A percentile compares a stretch with the other conserved stretches of the same genome.
phyloP scores from a whole-genome alignment of 1,139 yeast species.

The Geotrichum bryndzae region DNA sequence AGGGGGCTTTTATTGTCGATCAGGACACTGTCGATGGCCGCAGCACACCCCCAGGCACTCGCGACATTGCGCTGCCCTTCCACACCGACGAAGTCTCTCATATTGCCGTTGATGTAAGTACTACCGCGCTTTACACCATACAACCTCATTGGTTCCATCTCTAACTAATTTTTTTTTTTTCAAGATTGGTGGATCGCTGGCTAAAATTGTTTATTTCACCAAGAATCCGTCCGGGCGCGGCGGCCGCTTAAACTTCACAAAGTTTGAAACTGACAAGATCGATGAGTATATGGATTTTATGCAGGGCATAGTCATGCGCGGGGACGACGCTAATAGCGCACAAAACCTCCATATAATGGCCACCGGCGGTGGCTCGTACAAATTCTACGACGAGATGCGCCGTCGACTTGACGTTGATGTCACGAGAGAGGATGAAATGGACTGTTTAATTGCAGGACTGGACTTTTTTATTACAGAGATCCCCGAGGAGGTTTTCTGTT shows the following conservation, averaged over 20 bases:
- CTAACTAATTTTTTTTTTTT: conserved; percentile 26
- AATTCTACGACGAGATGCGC: conserved; percentile 64
- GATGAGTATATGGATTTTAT: conserved; percentile 65
- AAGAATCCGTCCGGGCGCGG: conserved; percentile 46
- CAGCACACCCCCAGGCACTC: conserved; percentile 34
- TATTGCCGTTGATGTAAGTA: conserved; percentile 48
- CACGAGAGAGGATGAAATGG: conserved; percentile 82
- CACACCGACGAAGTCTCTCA: conserved; percentile 54
- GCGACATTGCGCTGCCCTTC: conserved; percentile 58
- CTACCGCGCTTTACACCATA: too few species aligned
- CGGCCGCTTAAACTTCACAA: conserved; percentile 74
- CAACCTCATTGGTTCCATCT: too few species aligned
- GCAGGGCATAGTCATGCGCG: conserved; percentile 44
- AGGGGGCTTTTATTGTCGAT: conserved; percentile 45
- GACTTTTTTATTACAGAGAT: conserved; percentile 88
- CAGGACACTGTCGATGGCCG: conserved; percentile 37
- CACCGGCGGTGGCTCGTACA: conserved; percentile 98
- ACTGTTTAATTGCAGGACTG: conserved; percentile 80
- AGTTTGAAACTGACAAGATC: conserved; percentile 79
- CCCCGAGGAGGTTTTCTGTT: conserved; percentile 84
- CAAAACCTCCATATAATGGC: conserved; percentile 65
- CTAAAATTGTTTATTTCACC: conserved; percentile 81
- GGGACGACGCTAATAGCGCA: conserved; percentile 4
- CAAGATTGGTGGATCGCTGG: conserved; percentile 84
- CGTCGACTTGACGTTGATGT: conserved; percentile 47